Evolutionary conservation across 2,329 filamentous ascomycete species (phyloP), one percentile per base, ranked within the genome.

Genomic region (Aspergillus uvarum): DNA sequence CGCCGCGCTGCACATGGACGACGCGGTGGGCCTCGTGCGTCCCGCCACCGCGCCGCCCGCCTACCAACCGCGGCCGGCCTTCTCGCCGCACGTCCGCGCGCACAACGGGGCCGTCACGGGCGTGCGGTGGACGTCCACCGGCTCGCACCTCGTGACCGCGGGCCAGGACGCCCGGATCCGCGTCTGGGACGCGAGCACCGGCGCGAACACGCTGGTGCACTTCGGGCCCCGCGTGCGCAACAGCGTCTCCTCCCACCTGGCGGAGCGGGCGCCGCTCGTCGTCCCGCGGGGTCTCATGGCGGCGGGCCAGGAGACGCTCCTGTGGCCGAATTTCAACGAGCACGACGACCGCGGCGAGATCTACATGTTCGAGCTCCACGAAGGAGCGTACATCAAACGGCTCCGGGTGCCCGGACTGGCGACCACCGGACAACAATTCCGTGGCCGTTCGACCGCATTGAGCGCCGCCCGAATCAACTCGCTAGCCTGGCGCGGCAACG

Each of bases 211-310:
- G 0, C 85, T 97, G 5, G 90, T 90, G 0, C 93, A 89, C 73
- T 98, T 97, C 71, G 92, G 92, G 0, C 90, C 93, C 0, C 83
- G 87, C 29, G 83, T 97, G 47, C 89, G 88, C 67, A 97, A 97
- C 72, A 82, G 65, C 75, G 80, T 64, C 53, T 83, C 63, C 56
- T 83, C 79, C 65, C 87, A 84, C 66, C 79, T 88, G 5, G 84
- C 83, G 21, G 87, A 83, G 60, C 79, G 85, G 21, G 82, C 80
- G 50, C 85, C 92, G 59, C 77, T 92, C 57, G 74, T 87, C 8
- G 81, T 87, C 0, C 91, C 92, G 0, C 80, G 80, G 0, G 80
- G 83, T 7, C 71, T 89, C 26, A 84, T 84, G 3, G 75, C 79
- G 4, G 77, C 83, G 0, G 82, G 82, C 0, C 81, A 85, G 38